phyloP scores from a whole-genome alignment of 768 basidiomycete genomes.

The Termitomyces sp. region DNA sequence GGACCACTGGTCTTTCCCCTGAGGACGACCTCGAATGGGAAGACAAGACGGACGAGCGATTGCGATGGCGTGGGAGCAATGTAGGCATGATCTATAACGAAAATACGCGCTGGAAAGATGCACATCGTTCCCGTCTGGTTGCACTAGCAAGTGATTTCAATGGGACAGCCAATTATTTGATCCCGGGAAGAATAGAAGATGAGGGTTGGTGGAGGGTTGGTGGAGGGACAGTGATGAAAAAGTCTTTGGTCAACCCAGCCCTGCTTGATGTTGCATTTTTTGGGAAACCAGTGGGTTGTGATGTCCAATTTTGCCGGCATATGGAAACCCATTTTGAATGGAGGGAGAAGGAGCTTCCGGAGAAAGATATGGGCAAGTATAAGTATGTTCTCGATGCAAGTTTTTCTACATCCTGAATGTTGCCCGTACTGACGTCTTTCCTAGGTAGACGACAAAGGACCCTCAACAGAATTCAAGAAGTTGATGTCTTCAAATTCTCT shows the following conservation, averaged over 20 bases:
- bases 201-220: slow-evolving; percentile 26
- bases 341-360: slow-evolving; percentile 27
- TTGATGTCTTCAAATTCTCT: slow-evolving; percentile 55
- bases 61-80: slow-evolving; percentile 67
- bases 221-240: slow-evolving; percentile 23
- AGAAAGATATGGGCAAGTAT: slow-evolving; percentile 40
- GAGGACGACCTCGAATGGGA: slow-evolving; percentile 57
- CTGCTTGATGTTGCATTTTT: slow-evolving; percentile 55
- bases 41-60: slow-evolving; percentile 47
- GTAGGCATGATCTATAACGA: slow-evolving; percentile 48
- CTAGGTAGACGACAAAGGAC: slow-evolving; percentile 55
- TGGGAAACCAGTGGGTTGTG: slow-evolving; percentile 37
- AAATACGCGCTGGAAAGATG: slow-evolving; percentile 34
- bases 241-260: slow-evolving; percentile 36
- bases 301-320: slow-evolving; percentile 33
- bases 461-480: slow-evolving; percentile 59
- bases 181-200: slow-evolving; percentile 16
- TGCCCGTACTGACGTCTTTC: neutral
- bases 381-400: slow-evolving; percentile 56
- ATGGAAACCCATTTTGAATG: slow-evolving; percentile 45
- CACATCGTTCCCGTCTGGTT: slow-evolving; percentile 43
- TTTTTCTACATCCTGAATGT: slow-evolving; percentile 2
- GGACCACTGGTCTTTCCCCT: slow-evolving; percentile 26
- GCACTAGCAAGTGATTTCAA: slow-evolving; percentile 28
- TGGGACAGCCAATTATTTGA: slow-evolving; percentile 29